Evolutionary conservation across 257 asterid genomes (phyloP).

Genomic region (Leptodermis oblonga): DNA sequence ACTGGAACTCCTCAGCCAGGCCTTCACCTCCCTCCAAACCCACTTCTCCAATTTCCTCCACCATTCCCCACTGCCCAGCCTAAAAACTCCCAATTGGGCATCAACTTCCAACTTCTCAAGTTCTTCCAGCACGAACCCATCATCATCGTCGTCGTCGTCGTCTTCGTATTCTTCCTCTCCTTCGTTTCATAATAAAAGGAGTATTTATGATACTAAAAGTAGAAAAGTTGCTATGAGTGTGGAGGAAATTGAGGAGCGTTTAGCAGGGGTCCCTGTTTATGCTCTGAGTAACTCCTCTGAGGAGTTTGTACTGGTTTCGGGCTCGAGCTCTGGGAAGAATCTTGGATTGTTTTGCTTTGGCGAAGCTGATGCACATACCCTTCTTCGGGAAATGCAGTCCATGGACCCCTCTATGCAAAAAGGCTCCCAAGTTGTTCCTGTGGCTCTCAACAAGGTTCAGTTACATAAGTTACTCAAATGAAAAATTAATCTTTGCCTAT

Average conservation of each 20-base stretch:
- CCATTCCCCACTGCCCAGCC: conserved; percentile 22
- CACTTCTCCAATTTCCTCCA: conserved; percentile 50
- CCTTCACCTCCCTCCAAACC: conserved; percentile 57
- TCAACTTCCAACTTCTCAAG: conserved; percentile 24
- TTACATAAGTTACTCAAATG: neutral
- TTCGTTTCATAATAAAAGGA: neutral
- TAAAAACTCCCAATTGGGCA: conserved; percentile 37
- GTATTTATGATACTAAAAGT: conserved; percentile 6
- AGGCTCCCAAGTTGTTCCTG: conserved; percentile 71
- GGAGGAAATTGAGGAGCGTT: conserved; percentile 64
- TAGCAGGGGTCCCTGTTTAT: conserved; percentile 87
- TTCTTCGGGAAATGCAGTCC: conserved; percentile 65
- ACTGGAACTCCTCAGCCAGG: conserved; percentile 43
- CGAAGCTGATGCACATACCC: conserved; percentile 71
- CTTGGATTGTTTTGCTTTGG: conserved; percentile 77
- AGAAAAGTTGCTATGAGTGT: conserved; percentile 33
- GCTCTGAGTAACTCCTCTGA: conserved; percentile 66
- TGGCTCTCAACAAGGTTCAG: conserved; percentile 74
- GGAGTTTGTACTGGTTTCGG: conserved; percentile 77
- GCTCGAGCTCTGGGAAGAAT: conserved; percentile 41
- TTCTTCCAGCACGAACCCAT: neutral
- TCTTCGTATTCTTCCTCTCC: too few species aligned
- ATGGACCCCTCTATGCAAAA: conserved; percentile 59
- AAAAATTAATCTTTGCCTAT: neutral
- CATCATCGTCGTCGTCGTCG: too few species aligned